phyloP scores from a whole-genome alignment of 805 yeast species.

The Candida khao-thaluensis region DNA sequence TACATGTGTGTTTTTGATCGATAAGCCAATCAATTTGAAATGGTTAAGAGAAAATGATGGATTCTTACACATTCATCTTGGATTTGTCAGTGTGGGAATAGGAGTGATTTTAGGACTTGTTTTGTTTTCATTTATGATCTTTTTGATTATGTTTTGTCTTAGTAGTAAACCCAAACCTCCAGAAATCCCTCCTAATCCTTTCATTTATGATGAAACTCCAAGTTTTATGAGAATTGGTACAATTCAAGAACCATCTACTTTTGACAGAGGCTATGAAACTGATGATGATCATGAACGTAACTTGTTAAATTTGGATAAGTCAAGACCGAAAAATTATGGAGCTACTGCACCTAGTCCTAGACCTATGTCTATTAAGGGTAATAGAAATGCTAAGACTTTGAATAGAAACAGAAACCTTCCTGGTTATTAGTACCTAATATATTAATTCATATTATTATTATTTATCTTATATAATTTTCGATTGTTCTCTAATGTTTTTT shows the following conservation, averaged over 20 bases:
- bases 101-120: slow-evolving; percentile 66
- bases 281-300: slow-evolving; percentile 42
- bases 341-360: slow-evolving; percentile 9
- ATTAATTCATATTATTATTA: no score
- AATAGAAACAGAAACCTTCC: slow-evolving; percentile 22
- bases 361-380: slow-evolving; percentile 10
- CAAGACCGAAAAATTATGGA: slow-evolving; percentile 21
- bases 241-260: slow-evolving; percentile 17
- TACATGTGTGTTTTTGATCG: slow-evolving; percentile 61
- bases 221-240: slow-evolving; percentile 40
- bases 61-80: slow-evolving; percentile 57
- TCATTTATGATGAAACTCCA: slow-evolving; percentile 17
- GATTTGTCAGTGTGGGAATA: slow-evolving; percentile 63
- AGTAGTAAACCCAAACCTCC: slow-evolving; percentile 13
- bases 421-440: not conserved
- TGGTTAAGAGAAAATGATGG: slow-evolving; percentile 56
- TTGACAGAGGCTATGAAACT: slow-evolving; percentile 44
- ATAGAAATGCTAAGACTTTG: slow-evolving; percentile 15
- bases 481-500: no score
- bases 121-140: slow-evolving; percentile 26
- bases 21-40: slow-evolving; percentile 60
- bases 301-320: slow-evolving; percentile 26
- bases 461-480: no score
- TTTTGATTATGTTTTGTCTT: slow-evolving; percentile 20
- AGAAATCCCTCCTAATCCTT: slow-evolving; percentile 13